Evolutionary conservation across 495 filamentous ascomycete genomes (phyloP).

Genomic region (Thozetella sp.): DNA sequence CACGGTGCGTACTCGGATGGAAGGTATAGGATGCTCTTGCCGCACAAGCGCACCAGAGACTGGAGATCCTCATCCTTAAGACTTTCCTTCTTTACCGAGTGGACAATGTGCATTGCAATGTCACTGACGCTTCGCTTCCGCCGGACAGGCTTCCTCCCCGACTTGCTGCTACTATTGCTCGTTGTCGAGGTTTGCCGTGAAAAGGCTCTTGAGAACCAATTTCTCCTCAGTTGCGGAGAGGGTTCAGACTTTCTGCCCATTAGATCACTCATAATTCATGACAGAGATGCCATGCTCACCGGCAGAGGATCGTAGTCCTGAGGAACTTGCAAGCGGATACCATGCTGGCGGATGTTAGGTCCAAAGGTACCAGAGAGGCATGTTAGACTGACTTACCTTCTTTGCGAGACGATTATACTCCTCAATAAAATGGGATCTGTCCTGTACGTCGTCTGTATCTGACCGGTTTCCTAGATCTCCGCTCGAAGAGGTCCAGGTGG

Average conservation of each 20-base stretch:
- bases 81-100: slow-evolving; percentile 48
- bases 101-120: slow-evolving; percentile 47
- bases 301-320: slow-evolving; percentile 18
- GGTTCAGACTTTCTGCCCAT: slow-evolving; percentile 12
- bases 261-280: not conserved
- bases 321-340: slow-evolving; percentile 31
- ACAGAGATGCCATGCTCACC: slow-evolving; percentile 11
- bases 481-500: slow-evolving; percentile 47
- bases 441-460: slow-evolving; percentile 41
- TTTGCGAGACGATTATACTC: slow-evolving; percentile 59
- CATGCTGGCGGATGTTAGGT: slow-evolving; percentile 32
- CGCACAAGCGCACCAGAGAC: slow-evolving; percentile 71
- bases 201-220: slow-evolving; percentile 35
- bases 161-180: slow-evolving; percentile 26
- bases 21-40: slow-evolving; percentile 68
- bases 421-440: slow-evolving; percentile 39
- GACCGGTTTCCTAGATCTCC: slow-evolving; percentile 26
- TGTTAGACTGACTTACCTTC: slow-evolving; percentile 30
- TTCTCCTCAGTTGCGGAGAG: slow-evolving; percentile 13
- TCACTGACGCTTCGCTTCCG: slow-evolving; percentile 52
- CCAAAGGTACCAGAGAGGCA: not conserved
- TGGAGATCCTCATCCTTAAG: slow-evolving; percentile 65
- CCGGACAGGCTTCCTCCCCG: slow-evolving; percentile 25
- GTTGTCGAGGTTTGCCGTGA: slow-evolving; percentile 19
- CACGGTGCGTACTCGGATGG: slow-evolving; percentile 66